Conservation (phyloP, 2,329 filamentous ascomycete species). For the Xylaria sp. region DNA sequence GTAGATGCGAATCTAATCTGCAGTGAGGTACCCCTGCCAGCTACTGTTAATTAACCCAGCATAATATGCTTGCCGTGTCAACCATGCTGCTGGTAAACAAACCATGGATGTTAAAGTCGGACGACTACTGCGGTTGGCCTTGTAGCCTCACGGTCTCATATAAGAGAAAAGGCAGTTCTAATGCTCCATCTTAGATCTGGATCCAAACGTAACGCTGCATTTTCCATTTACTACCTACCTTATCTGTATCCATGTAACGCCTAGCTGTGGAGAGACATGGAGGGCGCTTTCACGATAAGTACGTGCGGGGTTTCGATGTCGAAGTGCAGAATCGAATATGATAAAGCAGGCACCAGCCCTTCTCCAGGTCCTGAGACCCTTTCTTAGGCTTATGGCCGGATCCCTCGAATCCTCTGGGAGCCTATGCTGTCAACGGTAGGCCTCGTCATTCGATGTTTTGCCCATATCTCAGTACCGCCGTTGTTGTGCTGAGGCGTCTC, state of each 20-base stretch:
- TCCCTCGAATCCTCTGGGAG: background rate
- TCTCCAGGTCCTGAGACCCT: background rate
- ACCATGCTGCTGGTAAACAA: slow-evolving; percentile 6
- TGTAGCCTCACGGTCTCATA: background rate
- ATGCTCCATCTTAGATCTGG: background rate
- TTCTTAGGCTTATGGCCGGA: background rate
- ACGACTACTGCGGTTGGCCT: background rate
- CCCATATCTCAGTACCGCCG: background rate
- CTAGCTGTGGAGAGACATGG: slow-evolving; percentile 15
- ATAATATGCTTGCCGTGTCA: background rate
- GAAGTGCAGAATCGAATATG: slow-evolving; percentile 29
- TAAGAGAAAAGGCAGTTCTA: background rate
- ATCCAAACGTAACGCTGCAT: background rate
- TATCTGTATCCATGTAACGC: slow-evolving; percentile 24
- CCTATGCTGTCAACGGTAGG: background rate
- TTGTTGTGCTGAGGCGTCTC: background rate
- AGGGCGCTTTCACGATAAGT: slow-evolving; percentile 10
- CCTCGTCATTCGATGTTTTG: background rate
- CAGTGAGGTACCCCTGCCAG: slow-evolving; percentile 2
- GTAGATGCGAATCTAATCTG: background rate
- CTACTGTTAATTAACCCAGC: background rate
- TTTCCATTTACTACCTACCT: slow-evolving; percentile 15
- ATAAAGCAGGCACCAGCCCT: slow-evolving; percentile 23
- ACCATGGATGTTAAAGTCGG: background rate
- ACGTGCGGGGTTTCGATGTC: slow-evolving; percentile 16